phyloP scores from a whole-genome alignment of 2,329 filamentous ascomycete genomes.

The Alternaria arborescens region DNA sequence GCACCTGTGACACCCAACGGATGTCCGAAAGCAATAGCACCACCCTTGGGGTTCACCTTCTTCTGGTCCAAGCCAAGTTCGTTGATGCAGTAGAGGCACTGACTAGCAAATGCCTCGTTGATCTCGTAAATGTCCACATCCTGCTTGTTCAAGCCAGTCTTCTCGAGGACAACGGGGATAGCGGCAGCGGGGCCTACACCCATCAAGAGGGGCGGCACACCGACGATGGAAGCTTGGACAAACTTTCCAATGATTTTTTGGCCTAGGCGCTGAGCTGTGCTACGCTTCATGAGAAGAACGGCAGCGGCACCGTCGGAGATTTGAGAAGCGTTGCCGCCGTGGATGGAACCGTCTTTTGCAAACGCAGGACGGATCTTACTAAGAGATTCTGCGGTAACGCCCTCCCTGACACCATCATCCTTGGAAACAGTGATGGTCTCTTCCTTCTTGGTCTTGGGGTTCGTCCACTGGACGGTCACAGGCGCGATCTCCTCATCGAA shows the following conservation, averaged over 20 bases:
- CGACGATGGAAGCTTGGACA: conserved; percentile 83
- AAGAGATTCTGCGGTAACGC: conserved; percentile 88
- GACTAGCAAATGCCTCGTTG: conserved; percentile 97
- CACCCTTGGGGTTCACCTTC: conserved; percentile 97
- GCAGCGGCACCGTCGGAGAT: conserved; percentile 94
- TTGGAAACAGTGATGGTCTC: conserved; percentile 82
- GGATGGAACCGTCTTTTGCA: conserved; percentile 89
- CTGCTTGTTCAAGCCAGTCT: conserved; percentile 80
- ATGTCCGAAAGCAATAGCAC: conserved; percentile 95
- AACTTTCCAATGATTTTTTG: conserved; percentile 94
- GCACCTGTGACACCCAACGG: conserved; percentile 94
- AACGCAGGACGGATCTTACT: conserved; percentile 91
- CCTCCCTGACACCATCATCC: conserved; percentile 87
- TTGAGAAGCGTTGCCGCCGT: conserved; percentile 95
- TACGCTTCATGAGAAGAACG: conserved; percentile 93
- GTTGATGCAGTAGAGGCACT: conserved; percentile 92
- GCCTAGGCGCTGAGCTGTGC: conserved; percentile 84
- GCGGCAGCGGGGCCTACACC: conserved; percentile 95
- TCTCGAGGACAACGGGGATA: conserved; percentile 89
- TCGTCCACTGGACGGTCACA: conserved; percentile 83
- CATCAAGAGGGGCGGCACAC: conserved; percentile 93
- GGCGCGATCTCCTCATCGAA: conserved; percentile 93
- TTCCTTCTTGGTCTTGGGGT: conserved; percentile 88
- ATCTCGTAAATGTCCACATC: conserved; percentile 99
- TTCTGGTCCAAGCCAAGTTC: conserved; percentile 82